Percentiles rank a stretch among this genome's conserved stretches.
phyloP scores from a whole-genome alignment of 225 moss, liverwort and hornwort species.

The Ulota crispa region DNA sequence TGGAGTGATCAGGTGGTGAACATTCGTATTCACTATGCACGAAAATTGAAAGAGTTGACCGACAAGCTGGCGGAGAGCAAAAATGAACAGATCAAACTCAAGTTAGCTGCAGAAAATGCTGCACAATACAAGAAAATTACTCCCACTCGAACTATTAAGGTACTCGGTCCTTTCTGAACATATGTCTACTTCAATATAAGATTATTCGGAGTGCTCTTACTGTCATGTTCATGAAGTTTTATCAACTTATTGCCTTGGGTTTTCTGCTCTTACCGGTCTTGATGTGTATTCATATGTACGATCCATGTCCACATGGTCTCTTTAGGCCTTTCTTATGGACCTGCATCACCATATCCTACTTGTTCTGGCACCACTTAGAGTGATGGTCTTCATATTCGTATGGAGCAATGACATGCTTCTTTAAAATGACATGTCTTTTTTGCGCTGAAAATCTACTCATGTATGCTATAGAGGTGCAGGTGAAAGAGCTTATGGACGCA shows the following conservation, averaged over 20 bases:
- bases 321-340: neutral
- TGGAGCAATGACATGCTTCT: neutral
- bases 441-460: conserved; percentile 12
- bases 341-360: neutral
- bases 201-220: neutral
- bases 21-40: conserved; percentile 54
- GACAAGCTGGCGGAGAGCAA: conserved; percentile 60
- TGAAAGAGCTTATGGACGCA: conserved; percentile 42
- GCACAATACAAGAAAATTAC: conserved; percentile 31
- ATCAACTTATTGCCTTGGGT: neutral
- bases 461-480: conserved; percentile 35
- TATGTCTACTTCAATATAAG: neutral
- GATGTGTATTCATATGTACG: no score
- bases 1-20: conserved; percentile 55
- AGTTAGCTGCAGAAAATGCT: conserved; percentile 41
- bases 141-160: conserved; percentile 29
- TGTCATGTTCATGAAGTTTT: neutral
- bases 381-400: neutral
- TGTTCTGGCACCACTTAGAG: neutral
- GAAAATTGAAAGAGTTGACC: conserved; percentile 60
- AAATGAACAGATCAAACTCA: conserved; percentile 43
- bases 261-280: neutral
- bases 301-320: neutral
- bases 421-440: neutral
- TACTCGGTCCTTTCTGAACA: conserved; percentile 14